Conservation (phyloP, 495 filamentous ascomycete genomes). For the Penicillium lagena region DNA sequence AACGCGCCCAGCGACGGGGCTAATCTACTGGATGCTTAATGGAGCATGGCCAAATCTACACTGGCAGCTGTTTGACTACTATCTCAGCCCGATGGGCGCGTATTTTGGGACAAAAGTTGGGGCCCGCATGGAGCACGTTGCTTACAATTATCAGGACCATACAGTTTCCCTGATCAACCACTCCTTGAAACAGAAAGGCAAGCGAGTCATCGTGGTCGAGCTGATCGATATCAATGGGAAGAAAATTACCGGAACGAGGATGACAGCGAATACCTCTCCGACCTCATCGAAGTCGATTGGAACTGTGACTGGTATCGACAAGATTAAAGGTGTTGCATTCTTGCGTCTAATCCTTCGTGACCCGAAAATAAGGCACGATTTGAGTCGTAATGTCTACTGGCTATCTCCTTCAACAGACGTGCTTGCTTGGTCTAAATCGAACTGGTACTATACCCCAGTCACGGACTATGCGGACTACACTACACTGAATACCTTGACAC, state of each 20-base stretch:
- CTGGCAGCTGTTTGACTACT: slow-evolving; percentile 63
- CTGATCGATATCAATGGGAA: slow-evolving; percentile 43
- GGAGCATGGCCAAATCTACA: slow-evolving; percentile 59
- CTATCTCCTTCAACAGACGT: slow-evolving; percentile 40
- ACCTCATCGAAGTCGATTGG: slow-evolving; percentile 21
- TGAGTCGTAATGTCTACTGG: slow-evolving; percentile 63
- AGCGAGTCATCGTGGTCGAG: slow-evolving; percentile 40
- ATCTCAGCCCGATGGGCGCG: slow-evolving; percentile 48
- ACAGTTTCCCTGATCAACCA: slow-evolving; percentile 52
- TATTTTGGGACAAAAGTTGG: slow-evolving; percentile 56
- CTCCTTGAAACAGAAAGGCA: slow-evolving; percentile 31
- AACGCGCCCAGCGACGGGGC: slow-evolving; percentile 47
- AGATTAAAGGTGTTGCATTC: slow-evolving; percentile 42
- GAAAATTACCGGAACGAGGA: slow-evolving; percentile 18
- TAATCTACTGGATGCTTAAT: slow-evolving; percentile 67
- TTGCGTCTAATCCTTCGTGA: slow-evolving; percentile 41
- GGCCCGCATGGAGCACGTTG: slow-evolving; percentile 47
- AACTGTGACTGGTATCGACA: slow-evolving; percentile 19
- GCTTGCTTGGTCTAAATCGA: slow-evolving; percentile 49
- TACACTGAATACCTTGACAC: slow-evolving; percentile 32
- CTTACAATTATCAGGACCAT: slow-evolving; percentile 43
- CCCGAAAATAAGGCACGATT: slow-evolving; percentile 1
- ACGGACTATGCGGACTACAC: slow-evolving; percentile 47
- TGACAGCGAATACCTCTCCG: slow-evolving; percentile 12
- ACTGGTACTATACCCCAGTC: slow-evolving; percentile 55